phyloP scores from a whole-genome alignment of 345 rosid species.

The Chamaenerion angustifolium region DNA sequence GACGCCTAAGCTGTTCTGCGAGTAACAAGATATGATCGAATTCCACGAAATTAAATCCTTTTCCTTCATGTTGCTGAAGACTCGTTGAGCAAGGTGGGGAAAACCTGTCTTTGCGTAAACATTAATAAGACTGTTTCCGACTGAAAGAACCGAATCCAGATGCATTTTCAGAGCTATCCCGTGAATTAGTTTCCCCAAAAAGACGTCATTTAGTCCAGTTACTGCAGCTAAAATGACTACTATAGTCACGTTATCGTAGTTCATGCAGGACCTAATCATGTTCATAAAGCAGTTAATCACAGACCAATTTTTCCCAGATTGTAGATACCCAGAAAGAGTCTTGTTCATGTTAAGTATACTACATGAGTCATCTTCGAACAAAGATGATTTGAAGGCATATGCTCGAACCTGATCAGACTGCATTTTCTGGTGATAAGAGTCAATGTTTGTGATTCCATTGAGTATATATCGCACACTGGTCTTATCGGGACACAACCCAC shows the following conservation, averaged over 20 bases:
- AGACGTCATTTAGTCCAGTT: slow-evolving; percentile 16
- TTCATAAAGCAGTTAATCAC: slow-evolving; percentile 26
- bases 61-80: slow-evolving; percentile 29
- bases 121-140: slow-evolving; percentile 38
- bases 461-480: slow-evolving; percentile 19
- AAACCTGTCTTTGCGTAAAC: slow-evolving; percentile 39
- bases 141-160: slow-evolving; percentile 23
- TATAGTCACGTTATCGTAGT: slow-evolving; percentile 33
- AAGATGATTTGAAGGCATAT: slow-evolving; percentile 14
- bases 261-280: slow-evolving; percentile 28
- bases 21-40: slow-evolving; percentile 32
- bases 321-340: slow-evolving; percentile 21
- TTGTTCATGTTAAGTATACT: slow-evolving; percentile 25
- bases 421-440: slow-evolving; percentile 11
- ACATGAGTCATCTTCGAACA: slow-evolving; percentile 10
- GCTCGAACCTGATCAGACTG: slow-evolving; percentile 21
- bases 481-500: slow-evolving; percentile 29
- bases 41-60: slow-evolving; percentile 54
- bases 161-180: slow-evolving; percentile 34
- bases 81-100: slow-evolving; percentile 13
- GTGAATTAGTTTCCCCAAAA: slow-evolving; percentile 33
- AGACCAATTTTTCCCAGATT: slow-evolving; percentile 15
- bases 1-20: slow-evolving; percentile 23
- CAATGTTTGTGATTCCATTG: slow-evolving; percentile 16
- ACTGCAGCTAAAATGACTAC: slow-evolving; percentile 34